A percentile compares a stretch with the other conserved stretches of the same genome.
Evolutionary conservation across 2,329 filamentous ascomycete genomes (phyloP).

Genomic region (Ophiostoma populinum): DNA sequence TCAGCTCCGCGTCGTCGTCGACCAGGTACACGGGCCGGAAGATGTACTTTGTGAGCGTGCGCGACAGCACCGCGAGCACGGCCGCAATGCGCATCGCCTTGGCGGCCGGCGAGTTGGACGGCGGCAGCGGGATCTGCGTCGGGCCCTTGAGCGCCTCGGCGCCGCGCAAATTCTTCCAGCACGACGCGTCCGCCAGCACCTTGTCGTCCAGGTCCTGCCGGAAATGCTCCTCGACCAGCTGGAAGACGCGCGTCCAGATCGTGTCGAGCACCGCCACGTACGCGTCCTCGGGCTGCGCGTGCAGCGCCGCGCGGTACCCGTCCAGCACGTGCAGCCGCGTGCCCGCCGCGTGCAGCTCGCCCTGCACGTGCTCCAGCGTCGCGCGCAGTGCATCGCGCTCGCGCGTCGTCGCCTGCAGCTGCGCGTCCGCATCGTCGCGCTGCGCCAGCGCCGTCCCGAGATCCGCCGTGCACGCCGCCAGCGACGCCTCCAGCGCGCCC

Average conservation of each 20-base stretch:
- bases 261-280: conserved; percentile 19
- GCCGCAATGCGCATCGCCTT: conserved; percentile 22
- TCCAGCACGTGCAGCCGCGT: conserved; percentile 15
- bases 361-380: conserved; percentile 12
- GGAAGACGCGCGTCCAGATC: conserved; percentile 19
- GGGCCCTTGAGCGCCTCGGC: conserved; percentile 18
- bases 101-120: conserved; percentile 18
- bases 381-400: conserved; percentile 9
- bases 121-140: conserved; percentile 18
- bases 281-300: conserved; percentile 16
- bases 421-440: conserved; percentile 12
- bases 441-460: conserved; percentile 12
- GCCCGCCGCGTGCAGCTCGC: conserved; percentile 12
- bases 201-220: conserved; percentile 17
- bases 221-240: conserved; percentile 18
- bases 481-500: conserved; percentile 11
- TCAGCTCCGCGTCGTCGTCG: conserved; percentile 17
- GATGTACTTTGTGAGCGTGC: conserved; percentile 17
- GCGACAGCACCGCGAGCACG: conserved; percentile 18
- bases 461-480: conserved; percentile 12
- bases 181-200: conserved; percentile 17
- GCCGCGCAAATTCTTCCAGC: conserved; percentile 18
- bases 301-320: conserved; percentile 16
- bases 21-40: conserved; percentile 20
- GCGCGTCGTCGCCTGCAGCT: conserved; percentile 12